These are phyloP conservation scores for Pochonia chlamydosporia DNA, from an alignment of 2,329 filamentous ascomycete genomes.

Conservation along the genomic window DNA sequence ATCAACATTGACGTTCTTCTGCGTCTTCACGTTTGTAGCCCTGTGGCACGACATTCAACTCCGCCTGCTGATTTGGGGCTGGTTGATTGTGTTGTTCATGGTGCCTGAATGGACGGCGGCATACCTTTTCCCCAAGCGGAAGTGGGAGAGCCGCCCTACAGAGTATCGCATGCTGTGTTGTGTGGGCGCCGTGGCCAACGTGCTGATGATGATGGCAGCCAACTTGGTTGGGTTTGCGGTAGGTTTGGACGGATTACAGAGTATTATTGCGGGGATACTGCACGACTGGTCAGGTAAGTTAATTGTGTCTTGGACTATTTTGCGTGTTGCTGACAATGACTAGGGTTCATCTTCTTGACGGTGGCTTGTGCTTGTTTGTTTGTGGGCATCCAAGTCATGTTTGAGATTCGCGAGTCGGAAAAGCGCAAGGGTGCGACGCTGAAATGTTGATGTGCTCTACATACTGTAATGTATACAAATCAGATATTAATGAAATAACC, in stretches of 20 bases:
- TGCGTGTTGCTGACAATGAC: slow-evolving; percentile 15
- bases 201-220: slow-evolving; percentile 92
- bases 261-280: slow-evolving; percentile 68
- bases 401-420: slow-evolving; percentile 85
- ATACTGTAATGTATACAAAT: not conserved
- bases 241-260: slow-evolving; percentile 79
- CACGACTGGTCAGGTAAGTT: slow-evolving; percentile 62
- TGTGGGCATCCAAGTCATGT: slow-evolving; percentile 88
- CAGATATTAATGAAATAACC: not conserved
- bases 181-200: slow-evolving; percentile 72
- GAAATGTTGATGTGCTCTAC: slow-evolving; percentile 57
- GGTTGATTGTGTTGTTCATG: slow-evolving; percentile 92
- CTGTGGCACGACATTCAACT: slow-evolving; percentile 97
- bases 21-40: slow-evolving; percentile 94
- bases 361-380: slow-evolving; percentile 71
- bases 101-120: slow-evolving; percentile 75
- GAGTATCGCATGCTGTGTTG: slow-evolving; percentile 76
- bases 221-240: slow-evolving; percentile 95
- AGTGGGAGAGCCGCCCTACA: slow-evolving; percentile 65
- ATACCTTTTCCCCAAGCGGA: slow-evolving; percentile 64
- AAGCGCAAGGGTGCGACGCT: slow-evolving; percentile 73
- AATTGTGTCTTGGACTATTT: not conserved
- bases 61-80: slow-evolving; percentile 88
- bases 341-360: slow-evolving; percentile 67
- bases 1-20: slow-evolving; percentile 68